phyloP scores from a whole-genome alignment of 2,329 filamentous ascomycete species.

The Clarireedia paspali region DNA sequence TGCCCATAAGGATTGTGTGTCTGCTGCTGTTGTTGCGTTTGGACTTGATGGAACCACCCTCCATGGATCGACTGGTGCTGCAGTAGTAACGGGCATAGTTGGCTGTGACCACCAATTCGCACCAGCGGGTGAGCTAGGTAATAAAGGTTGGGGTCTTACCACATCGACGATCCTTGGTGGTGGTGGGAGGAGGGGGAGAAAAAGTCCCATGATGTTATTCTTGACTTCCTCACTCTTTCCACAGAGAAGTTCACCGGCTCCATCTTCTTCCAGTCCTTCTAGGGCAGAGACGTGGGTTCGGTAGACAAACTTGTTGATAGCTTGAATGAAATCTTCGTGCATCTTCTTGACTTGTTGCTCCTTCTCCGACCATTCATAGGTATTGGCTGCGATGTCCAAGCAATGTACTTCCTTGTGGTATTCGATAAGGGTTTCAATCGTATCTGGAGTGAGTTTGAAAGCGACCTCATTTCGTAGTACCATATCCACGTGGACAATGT shows the following conservation, averaged over 20 bases:
- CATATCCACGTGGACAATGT: conserved; percentile 99
- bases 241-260: conserved; percentile 83
- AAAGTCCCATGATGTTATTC: conserved; percentile 72
- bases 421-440: conserved; percentile 86
- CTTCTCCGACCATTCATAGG: conserved; percentile 95
- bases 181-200: conserved; percentile 76
- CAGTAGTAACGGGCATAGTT: conserved; percentile 54
- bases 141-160: conserved; percentile 74
- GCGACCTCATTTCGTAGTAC: conserved; percentile 95
- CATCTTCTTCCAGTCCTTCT: conserved; percentile 94
- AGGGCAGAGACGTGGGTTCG: conserved; percentile 81
- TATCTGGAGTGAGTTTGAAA: conserved; percentile 92
- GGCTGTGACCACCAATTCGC: conserved; percentile 76
- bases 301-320: conserved; percentile 95
- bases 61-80: conserved; percentile 77
- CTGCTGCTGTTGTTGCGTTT: conserved; percentile 60
- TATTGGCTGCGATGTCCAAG: conserved; percentile 78
- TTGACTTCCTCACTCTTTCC: conserved; percentile 93
- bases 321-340: conserved; percentile 93
- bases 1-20: conserved; percentile 71
- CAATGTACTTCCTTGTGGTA: conserved; percentile 97
- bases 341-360: conserved; percentile 94
- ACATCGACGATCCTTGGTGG: conserved; percentile 86
- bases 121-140: conserved; percentile 71
- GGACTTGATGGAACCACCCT: conserved; percentile 85